These are phyloP conservation scores for Sequoiadendron giganteum DNA, from an alignment of 75 land plant genomes.

Conservation along the genomic window DNA sequence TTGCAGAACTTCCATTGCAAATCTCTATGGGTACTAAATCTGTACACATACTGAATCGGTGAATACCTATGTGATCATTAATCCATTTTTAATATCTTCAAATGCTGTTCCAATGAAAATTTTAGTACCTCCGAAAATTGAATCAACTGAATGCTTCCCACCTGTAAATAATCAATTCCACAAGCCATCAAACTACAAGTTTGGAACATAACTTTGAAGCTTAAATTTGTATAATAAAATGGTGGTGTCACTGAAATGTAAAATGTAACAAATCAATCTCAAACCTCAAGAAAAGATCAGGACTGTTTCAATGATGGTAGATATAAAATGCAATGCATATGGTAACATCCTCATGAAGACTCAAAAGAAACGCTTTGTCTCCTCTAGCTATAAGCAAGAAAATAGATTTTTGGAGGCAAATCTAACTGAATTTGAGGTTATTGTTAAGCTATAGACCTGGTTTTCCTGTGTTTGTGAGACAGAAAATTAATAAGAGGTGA, in stretches of 20 bases:
- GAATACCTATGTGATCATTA: background rate
- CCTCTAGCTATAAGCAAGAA: background rate
- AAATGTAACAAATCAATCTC: background rate
- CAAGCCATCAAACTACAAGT: background rate
- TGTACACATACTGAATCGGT: background rate
- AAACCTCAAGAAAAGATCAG: background rate
- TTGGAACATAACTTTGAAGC: background rate
- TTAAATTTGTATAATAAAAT: background rate
- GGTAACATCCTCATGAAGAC: background rate
- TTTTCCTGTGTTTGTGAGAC: background rate
- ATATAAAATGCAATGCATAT: background rate
- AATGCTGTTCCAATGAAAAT: background rate
- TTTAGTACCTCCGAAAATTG: slow-evolving; percentile 77
- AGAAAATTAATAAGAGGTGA: background rate
- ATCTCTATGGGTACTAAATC: background rate
- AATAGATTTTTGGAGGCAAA: background rate
- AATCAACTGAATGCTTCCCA: slow-evolving; percentile 39
- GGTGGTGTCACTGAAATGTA: background rate
- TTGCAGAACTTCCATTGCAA: background rate
- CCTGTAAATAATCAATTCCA: slow-evolving; percentile 26
- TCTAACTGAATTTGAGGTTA: background rate
- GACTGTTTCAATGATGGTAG: background rate
- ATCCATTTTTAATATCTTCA: background rate
- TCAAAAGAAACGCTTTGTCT: background rate
- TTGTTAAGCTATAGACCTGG: background rate